Evolutionary conservation across 495 filamentous ascomycete species (phyloP), one percentile per base, ranked within the genome.

Genomic region (Penicillium desertorum): DNA sequence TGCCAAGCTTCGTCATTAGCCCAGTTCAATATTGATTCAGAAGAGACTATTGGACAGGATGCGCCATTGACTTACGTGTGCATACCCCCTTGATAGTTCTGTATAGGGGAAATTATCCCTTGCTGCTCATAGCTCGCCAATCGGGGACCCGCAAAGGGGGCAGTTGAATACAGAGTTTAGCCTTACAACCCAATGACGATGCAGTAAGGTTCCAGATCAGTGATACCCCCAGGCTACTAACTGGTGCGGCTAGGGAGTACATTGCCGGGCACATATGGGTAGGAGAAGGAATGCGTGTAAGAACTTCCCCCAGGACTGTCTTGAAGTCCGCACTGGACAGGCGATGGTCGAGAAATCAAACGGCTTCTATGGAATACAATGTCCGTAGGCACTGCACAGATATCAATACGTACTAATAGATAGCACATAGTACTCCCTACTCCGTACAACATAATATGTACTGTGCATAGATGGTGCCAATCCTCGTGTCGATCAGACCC

Each of bases 311-410:
- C n/a, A 20, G 45, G 51, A 60, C 51, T 25, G 23, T 25, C 23
- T 25, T 25, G 62, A 61, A 32, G 63, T 66, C 64, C 51, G 51
- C 61, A 54, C 61, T 63, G 64, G 49, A 48, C 20, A 51, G 36
- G 57, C 34, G 56, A 66, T 64, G 66, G 66, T 68, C 65, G 60
- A 61, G 63, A 56, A 16, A 45, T 45, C 36, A 60, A 66, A 63
- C 60, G 63, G 58, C 55, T 44, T 57, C 42, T 54, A 53, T 27
- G 45, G 30, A 50, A 17, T 50, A 50, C 34, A n/a, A 37, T 16
- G 0, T 36, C 5, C 14, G 14, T 37, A 37, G 4, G 5, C 0
- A 37, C 5, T 37, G 14, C 12, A 16, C 16, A 19, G 30, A 50
- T 30, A 10, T 29, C 27, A 1, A 29, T 29, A 29, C 27, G 27